A percentile compares a stretch with the other conserved stretches of the same genome.
Conservation (phyloP, 2,329 filamentous ascomycete genomes). For the Fusarium mundagurra region DNA sequence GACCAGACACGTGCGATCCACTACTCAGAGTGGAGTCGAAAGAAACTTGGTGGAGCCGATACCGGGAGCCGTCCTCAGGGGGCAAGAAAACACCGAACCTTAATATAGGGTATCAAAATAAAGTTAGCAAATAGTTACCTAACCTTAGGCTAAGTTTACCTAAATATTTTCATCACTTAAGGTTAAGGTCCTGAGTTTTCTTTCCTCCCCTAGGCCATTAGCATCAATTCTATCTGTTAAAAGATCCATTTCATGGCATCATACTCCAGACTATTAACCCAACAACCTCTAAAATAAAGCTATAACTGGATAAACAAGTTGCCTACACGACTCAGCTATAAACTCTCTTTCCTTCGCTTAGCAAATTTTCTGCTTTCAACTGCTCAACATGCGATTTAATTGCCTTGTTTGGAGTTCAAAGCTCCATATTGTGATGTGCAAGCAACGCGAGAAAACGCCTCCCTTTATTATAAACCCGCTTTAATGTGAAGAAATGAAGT, state of each 20-base stretch:
- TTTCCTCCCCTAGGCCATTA: too few relatives aligned
- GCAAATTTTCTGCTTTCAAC: background rate
- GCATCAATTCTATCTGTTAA: background rate
- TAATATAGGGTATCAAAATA: too few relatives aligned
- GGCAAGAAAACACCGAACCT: too few relatives aligned
- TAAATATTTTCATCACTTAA: too few relatives aligned
- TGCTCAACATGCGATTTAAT: background rate
- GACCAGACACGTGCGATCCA: background rate
- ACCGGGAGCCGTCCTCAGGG: conserved; percentile 2
- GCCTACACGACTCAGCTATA: conserved; percentile 14
- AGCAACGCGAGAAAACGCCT: conserved; percentile 23
- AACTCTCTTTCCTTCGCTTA: conserved; percentile 7
- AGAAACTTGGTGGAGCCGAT: too few relatives aligned
- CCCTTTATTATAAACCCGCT: conserved; percentile 15
- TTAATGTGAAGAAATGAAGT: conserved; percentile 25
- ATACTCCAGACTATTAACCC: background rate
- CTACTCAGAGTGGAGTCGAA: rapidly evolving
- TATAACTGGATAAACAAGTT: background rate
- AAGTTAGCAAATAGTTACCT: too few relatives aligned
- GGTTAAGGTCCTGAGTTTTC: too few relatives aligned
- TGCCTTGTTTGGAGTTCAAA: background rate
- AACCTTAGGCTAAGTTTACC: too few relatives aligned
- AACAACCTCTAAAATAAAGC: background rate
- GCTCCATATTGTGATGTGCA: conserved; percentile 32
- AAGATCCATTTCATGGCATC: conserved; percentile 9